A percentile compares a stretch with the other conserved stretches of the same genome.
Evolutionary conservation across 257 asterid species (phyloP).

Genomic region (Capsicum chinense): DNA sequence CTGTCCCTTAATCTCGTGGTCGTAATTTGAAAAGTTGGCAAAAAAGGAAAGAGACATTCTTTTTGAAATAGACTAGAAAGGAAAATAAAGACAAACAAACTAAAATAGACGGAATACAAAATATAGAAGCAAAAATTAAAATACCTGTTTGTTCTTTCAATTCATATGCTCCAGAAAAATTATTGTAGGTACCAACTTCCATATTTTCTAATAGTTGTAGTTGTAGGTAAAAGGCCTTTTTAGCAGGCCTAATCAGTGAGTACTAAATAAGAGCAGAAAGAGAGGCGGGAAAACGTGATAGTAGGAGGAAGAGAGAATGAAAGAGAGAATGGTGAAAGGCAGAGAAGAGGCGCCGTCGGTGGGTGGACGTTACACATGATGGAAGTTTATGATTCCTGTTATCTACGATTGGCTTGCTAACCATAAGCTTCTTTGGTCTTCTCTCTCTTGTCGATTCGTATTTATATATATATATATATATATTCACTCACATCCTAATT

Average conservation of each 20-base stretch:
- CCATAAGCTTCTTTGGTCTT: slow-evolving; percentile 92
- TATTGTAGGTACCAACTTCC: background rate
- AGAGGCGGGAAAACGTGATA: slow-evolving; percentile 38
- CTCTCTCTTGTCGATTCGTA: slow-evolving; percentile 81
- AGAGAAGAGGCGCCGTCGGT: slow-evolving; percentile 36
- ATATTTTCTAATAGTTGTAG: no score
- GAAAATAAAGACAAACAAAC: background rate
- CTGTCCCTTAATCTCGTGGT: background rate
- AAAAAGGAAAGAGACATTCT: background rate
- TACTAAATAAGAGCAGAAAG: slow-evolving; percentile 21
- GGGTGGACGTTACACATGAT: slow-evolving; percentile 66
- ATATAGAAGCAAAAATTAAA: background rate
- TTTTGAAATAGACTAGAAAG: background rate
- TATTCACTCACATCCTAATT: background rate
- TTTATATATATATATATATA: no score
- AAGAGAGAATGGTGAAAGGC: slow-evolving; percentile 41
- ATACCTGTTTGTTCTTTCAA: background rate
- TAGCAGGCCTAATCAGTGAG: no score
- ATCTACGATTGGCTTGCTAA: slow-evolving; percentile 93
- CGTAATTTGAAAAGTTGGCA: background rate
- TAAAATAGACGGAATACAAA: background rate
- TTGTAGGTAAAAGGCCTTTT: no score
- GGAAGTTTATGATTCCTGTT: slow-evolving; percentile 81
- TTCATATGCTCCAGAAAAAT: background rate
- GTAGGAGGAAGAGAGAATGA: slow-evolving; percentile 33